Evolutionary conservation across 768 basidiomycete genomes (phyloP).

Genomic region (Agaricus blazei): DNA sequence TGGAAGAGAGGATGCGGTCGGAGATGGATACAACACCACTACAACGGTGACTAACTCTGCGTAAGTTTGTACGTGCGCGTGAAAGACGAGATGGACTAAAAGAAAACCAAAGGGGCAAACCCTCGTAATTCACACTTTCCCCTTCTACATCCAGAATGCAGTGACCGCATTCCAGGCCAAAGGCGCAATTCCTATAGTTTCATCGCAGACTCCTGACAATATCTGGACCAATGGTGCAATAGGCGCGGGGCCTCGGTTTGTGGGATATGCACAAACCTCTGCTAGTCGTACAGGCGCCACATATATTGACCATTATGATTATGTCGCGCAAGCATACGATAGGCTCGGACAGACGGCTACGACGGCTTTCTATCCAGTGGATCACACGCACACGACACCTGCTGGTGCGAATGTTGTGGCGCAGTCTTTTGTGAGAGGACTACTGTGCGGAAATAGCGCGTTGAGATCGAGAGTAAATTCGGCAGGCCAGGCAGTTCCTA

Average conservation of each 20-base stretch:
- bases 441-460: slow-evolving; percentile 33
- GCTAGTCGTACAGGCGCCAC: slow-evolving; percentile 30
- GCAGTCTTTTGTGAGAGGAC: slow-evolving; percentile 40
- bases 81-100: not conserved
- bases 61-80: slow-evolving; percentile 17
- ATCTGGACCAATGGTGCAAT: slow-evolving; percentile 32
- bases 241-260: slow-evolving; percentile 36
- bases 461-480: slow-evolving; percentile 30
- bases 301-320: slow-evolving; percentile 43
- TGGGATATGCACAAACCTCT: slow-evolving; percentile 35
- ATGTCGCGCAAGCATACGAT: slow-evolving; percentile 38
- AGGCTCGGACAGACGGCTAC: slow-evolving; percentile 32
- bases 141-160: slow-evolving; percentile 41
- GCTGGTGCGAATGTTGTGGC: slow-evolving; percentile 43
- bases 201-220: slow-evolving; percentile 44
- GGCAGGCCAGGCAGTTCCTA: slow-evolving; percentile 31
- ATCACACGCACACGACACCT: slow-evolving; percentile 41
- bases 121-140: slow-evolving; percentile 39
- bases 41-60: slow-evolving; percentile 28
- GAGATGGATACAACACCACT: slow-evolving; percentile 32
- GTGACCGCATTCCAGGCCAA: slow-evolving; percentile 36
- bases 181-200: slow-evolving; percentile 42
- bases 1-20: slow-evolving; percentile 36
- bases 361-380: slow-evolving; percentile 36
- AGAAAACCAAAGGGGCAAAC: slow-evolving; percentile 24